phyloP scores from a whole-genome alignment of 2,329 filamentous ascomycete species.

The Trichoderma koningii region DNA sequence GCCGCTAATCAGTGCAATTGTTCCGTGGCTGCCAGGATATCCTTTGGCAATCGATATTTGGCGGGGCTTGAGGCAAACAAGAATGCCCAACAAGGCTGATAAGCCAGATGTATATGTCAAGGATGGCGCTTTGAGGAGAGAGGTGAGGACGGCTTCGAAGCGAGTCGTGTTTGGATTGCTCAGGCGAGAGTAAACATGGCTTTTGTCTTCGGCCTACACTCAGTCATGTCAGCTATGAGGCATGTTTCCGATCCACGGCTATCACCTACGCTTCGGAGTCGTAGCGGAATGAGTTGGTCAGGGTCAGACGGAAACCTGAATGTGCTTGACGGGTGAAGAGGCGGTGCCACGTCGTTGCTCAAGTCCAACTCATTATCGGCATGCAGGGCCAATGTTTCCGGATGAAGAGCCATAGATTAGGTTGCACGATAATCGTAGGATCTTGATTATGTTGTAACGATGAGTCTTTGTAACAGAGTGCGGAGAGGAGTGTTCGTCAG shows the following conservation, averaged over 20 bases:
- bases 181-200: conserved; percentile 80
- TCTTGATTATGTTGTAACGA: too few relatives aligned
- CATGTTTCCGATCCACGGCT: rapidly evolving
- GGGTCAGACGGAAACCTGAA: conserved; percentile 79
- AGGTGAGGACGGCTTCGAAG: conserved; percentile 78
- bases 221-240: conserved; percentile 34
- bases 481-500: not conserved
- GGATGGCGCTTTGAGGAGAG: conserved; percentile 67
- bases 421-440: not conserved
- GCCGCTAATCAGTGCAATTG: conserved; percentile 71
- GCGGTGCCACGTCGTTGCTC: conserved; percentile 64
- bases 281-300: conserved; percentile 54
- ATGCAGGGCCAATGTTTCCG: not conserved
- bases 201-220: not conserved
- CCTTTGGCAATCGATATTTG: conserved; percentile 80
- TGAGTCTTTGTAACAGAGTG: too few relatives aligned
- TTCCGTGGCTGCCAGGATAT: conserved; percentile 93
- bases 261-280: conserved; percentile 49
- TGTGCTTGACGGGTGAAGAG: conserved; percentile 87
- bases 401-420: not conserved
- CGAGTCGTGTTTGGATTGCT: conserved; percentile 78
- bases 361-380: conserved; percentile 3
- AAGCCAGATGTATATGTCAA: conserved; percentile 85
- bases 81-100: conserved; percentile 81
- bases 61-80: conserved; percentile 79